Percentiles rank a stretch among this genome's conserved stretches.
Conservation (phyloP, 768 basidiomycete species). For the Mycena floridula region DNA sequence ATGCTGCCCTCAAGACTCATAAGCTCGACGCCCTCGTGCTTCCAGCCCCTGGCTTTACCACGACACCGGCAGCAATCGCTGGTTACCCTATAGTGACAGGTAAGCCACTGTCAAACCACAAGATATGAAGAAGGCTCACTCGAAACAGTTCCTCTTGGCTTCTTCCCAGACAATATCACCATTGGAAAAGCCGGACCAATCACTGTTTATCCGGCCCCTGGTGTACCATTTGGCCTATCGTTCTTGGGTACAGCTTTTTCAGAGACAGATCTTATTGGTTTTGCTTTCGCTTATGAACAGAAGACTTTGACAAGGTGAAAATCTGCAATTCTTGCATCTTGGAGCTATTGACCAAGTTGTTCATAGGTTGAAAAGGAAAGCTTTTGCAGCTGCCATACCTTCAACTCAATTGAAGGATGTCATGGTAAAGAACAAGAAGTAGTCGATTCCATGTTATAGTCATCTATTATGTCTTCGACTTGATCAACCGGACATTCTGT, state of each 20-base stretch:
- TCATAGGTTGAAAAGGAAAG: conserved; percentile 37
- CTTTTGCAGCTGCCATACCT: conserved; percentile 48
- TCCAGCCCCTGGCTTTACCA: conserved; percentile 35
- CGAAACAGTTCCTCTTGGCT: conserved; percentile 53
- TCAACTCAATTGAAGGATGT: conserved; percentile 41
- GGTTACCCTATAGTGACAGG: conserved; percentile 66
- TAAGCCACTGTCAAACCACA: too few species aligned
- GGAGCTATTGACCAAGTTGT: too few species aligned
- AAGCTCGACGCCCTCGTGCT: conserved; percentile 48
- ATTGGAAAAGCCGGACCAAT: conserved; percentile 31
- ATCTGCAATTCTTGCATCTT: too few species aligned
- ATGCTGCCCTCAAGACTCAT: conserved; percentile 38
- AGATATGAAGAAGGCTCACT: conserved; percentile 4
- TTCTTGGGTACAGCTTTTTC: conserved; percentile 60
- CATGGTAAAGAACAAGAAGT: conserved; percentile 1
- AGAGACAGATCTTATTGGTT: conserved; percentile 49
- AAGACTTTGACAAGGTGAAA: conserved; percentile 50
- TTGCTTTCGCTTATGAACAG: conserved; percentile 64
- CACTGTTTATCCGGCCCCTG: conserved; percentile 45
- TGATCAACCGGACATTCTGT: too few species aligned
- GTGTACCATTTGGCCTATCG: conserved; percentile 55
- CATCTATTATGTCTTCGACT: too few species aligned
- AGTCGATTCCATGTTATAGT: too few species aligned
- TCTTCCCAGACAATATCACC: conserved; percentile 42
- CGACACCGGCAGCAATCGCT: conserved; percentile 45